Percentiles rank a stretch among this genome's conserved stretches.
Conservation (phyloP, 2,329 filamentous ascomycete species). For the Lithohypha guttulata region DNA sequence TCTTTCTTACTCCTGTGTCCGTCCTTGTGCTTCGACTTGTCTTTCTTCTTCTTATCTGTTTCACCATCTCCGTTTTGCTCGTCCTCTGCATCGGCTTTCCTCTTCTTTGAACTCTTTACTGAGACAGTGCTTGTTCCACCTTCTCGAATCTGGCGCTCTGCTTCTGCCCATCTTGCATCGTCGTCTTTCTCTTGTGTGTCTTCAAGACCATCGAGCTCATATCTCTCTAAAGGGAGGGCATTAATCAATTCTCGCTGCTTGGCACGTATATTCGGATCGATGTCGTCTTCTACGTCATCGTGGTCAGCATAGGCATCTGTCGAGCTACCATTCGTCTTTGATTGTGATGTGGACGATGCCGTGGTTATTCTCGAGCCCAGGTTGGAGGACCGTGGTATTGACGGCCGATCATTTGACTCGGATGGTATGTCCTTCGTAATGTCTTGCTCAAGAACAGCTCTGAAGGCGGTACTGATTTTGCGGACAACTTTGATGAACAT, state of each 20-base stretch:
- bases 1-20: conserved; percentile 22
- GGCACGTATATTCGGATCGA: conserved; percentile 57
- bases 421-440: conserved; percentile 57
- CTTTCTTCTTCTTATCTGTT: conserved; percentile 31
- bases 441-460: conserved; percentile 61
- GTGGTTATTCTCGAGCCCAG: background rate
- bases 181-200: conserved; percentile 37
- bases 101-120: conserved; percentile 63
- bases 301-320: conserved; percentile 56
- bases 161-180: conserved; percentile 44
- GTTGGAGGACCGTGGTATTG: background rate
- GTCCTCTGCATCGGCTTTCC: conserved; percentile 54
- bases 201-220: conserved; percentile 33
- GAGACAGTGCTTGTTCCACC: conserved; percentile 59
- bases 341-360: background rate
- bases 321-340: background rate
- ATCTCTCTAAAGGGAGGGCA: conserved; percentile 78
- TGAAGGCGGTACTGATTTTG: conserved; percentile 74
- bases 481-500: conserved; percentile 96
- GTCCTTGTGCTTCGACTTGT: conserved; percentile 29
- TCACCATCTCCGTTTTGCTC: conserved; percentile 34
- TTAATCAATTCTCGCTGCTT: conserved; percentile 85
- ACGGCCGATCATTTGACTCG: conserved; percentile 31
- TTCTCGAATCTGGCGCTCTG: conserved; percentile 62
- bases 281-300: conserved; percentile 69